Evolutionary conservation across 305 asterid genomes (phyloP), one percentile per base, ranked within the genome.

Genomic region (Fraxinus velutina): DNA sequence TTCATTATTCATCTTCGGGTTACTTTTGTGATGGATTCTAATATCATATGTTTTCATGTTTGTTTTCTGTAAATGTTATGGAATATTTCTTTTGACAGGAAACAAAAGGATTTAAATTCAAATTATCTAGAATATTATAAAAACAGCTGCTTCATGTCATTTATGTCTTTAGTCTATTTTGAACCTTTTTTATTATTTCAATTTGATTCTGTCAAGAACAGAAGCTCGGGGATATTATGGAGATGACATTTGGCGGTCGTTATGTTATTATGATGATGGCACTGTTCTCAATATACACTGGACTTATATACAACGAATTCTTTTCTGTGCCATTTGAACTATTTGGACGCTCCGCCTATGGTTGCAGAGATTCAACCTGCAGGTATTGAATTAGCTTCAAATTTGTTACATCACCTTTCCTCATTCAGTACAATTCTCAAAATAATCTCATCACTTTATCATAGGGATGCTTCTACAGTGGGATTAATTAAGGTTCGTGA

Each of bases 141-240:
- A 64, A 64, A 79, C 36, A 27, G 32, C 77, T 68, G 1, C 70
- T 2, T 19, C 42, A 68, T 68, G 64, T 42, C 27, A 81, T 55
- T 76, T 64, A 37, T 27, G 80, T 42, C 32, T 42, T 44, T 44
- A 34, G 68, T 71, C 22, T 32, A 78, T 50, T 72, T 79, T 15
- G 2, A n/a, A 73, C 66, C 44, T 78, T 50, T 76, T 62, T 64
- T 68, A 52, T 83, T 34, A 64, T 64, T 80, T 80, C 34, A 39
- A 37, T 73, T 80, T 72, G 33, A 55, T 80, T 78, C 44, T 64
- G 79, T 75, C 83, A 75, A 86, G 66, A 77, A 83, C 90, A 89
- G 92, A 89, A 86, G 82, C 90, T 88, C 47, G 92, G 92, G 7
- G 92, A 89, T 82, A 89, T 89, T 78, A 87, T 86, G 90, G 92